These are phyloP conservation scores for Kluyveromyces sp. DNA, from an alignment of 1,139 yeast genomes.

Conservation along the genomic window DNA sequence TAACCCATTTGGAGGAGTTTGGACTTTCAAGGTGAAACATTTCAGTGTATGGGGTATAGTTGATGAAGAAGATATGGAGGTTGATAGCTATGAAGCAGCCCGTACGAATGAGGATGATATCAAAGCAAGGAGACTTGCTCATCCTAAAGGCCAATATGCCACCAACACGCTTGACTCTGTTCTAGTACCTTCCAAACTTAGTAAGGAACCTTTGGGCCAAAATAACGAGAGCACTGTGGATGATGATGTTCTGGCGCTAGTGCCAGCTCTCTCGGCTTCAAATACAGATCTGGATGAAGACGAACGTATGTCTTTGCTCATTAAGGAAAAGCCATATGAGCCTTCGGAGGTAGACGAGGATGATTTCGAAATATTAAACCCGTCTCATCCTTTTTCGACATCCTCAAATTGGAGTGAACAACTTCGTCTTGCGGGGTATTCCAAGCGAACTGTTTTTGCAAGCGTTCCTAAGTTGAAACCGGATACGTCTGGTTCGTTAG, in stretches of 20 bases:
- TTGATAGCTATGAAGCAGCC: constrained; percentile 37
- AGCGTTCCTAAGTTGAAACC: constrained; percentile 18
- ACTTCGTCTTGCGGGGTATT: constrained; percentile 48
- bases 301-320: constrained; percentile 24
- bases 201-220: neutral
- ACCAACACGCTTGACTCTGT: neutral
- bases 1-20: constrained; percentile 66
- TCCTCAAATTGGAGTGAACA: constrained; percentile 62
- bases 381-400: constrained; percentile 39
- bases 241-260: neutral
- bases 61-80: constrained; percentile 57
- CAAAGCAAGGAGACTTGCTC: constrained; percentile 9
- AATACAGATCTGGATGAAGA: constrained; percentile 11
- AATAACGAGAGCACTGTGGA: neutral
- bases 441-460: constrained; percentile 43
- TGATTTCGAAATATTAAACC: constrained; percentile 39
- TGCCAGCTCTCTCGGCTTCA: neutral
- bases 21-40: constrained; percentile 83
- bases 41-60: constrained; percentile 91
- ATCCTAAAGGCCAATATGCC: constrained; percentile 9
- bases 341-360: constrained; percentile 42
- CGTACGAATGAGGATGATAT: constrained; percentile 32
- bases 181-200: neutral
- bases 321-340: constrained; percentile 62
- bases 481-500: constrained; percentile 20